Evolutionary conservation across 306 rosid genomes (phyloP), one percentile per base, ranked within the genome.

Genomic region (Cucumis cinereus): DNA sequence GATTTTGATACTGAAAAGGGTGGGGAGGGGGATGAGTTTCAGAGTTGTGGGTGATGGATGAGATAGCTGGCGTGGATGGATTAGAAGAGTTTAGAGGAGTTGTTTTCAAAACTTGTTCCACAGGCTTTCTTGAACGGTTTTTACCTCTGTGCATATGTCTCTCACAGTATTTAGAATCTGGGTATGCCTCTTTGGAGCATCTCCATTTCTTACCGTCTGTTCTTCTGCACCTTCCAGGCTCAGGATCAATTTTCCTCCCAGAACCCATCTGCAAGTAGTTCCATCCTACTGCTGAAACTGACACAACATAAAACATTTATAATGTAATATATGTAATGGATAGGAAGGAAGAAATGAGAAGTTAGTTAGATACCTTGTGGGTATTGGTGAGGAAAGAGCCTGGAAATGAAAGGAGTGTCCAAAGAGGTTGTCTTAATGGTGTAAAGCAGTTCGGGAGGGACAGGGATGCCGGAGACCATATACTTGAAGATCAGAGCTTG

Each of bases 41-140:
- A 54, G 87, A 81, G 38, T 75, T 85, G 59, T 84, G 88, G 23
- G 89, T 81, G 77, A 86, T 82, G 81, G 92, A 82, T 30, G 87
- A 84, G 79, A 83, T 83, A 38, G 85, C 28, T 14, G 85, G 36
- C 38, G 89, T 47, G 11, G 89, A 81, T 28, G 84, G 63, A 71
- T 53, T 73, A 17, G 84, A 78, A 17, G 84, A 78, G 82, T 63
- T 81, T n/a, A 26, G 79, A 73, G 53, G 36, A 19, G 67, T 38
- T 54, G 92, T 53, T 84, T 90, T 92, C 83, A 89, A 85, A 79
- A 84, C 84, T 89, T 30, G 35, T 30, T 92, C 97, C 93, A 90
- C 96, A 86, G 95, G 99, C 93, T 94, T 94, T 94, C 99, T 94
- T 89, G 97, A 89, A 94, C 99, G 99, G 85, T 94, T 92, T 28